Conservation (phyloP, 192 early-diverging fungal species). For the Umbelopsis vinacea region DNA sequence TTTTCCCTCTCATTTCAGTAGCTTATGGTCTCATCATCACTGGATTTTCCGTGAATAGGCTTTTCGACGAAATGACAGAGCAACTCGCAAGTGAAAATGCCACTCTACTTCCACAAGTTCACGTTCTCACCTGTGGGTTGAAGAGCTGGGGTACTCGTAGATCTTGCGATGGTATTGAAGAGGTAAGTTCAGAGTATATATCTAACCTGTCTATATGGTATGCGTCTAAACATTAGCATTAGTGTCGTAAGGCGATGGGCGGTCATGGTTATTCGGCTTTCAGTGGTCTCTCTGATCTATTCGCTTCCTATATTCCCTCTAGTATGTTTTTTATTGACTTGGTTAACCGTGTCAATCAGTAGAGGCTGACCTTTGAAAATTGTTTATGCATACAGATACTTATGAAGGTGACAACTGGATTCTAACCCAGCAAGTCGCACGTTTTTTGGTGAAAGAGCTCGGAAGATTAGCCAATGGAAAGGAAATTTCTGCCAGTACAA, state of each 20-base stretch:
- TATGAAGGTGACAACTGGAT: conserved; percentile 75
- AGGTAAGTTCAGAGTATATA: conserved; percentile 8
- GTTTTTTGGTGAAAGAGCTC: conserved; percentile 71
- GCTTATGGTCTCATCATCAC: conserved; percentile 68
- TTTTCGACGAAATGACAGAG: conserved; percentile 58
- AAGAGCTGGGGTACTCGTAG: conserved; percentile 66
- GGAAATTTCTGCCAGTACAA: conserved; percentile 35
- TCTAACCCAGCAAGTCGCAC: conserved; percentile 70
- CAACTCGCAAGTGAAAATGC: conserved; percentile 57
- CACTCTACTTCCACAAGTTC: conserved; percentile 63
- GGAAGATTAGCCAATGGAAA: conserved; percentile 46
- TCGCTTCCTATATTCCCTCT: conserved; percentile 62
- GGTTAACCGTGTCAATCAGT: neutral
- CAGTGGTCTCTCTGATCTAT: conserved; percentile 69
- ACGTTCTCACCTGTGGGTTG: conserved; percentile 67
- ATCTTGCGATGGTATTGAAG: conserved; percentile 65
- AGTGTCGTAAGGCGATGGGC: conserved; percentile 70
- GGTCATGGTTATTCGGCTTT: conserved; percentile 76
- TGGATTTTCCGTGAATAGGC: conserved; percentile 48
- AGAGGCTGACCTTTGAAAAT: no score
- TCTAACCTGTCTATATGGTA: neutral
- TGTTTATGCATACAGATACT: conserved; percentile 5
- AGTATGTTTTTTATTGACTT: conserved; percentile 45
- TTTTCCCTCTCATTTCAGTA: conserved; percentile 66
- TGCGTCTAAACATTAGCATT: neutral